These are phyloP conservation scores for Aspergillus coremiiformis DNA, from an alignment of 495 filamentous ascomycete genomes.

Conservation along the genomic window DNA sequence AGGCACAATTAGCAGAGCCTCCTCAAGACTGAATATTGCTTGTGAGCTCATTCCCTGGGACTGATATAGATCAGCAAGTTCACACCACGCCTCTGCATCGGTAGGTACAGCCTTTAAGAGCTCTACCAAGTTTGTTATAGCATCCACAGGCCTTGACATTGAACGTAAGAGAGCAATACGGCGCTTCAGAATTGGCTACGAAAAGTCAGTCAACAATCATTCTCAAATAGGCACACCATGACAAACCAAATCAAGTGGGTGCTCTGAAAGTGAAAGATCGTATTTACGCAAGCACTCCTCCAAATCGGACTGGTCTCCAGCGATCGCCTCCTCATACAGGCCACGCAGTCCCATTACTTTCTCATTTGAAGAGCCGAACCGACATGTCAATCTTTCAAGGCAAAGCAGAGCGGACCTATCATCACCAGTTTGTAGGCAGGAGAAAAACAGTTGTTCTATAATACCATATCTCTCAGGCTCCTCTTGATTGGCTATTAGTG, in stretches of 20 bases:
- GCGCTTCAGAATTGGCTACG: slow-evolving; percentile 77
- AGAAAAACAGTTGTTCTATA: slow-evolving; percentile 79
- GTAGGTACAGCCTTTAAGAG: slow-evolving; percentile 79
- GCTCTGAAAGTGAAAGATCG: slow-evolving; percentile 61
- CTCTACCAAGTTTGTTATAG: slow-evolving; percentile 62
- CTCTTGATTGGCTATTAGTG: slow-evolving; percentile 52
- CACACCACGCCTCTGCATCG: slow-evolving; percentile 90
- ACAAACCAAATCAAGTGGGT: slow-evolving; percentile 74
- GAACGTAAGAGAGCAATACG: slow-evolving; percentile 72
- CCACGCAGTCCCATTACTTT: slow-evolving; percentile 75
- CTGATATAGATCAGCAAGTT: slow-evolving; percentile 80
- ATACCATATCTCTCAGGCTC: slow-evolving; percentile 68
- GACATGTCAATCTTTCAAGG: slow-evolving; percentile 62
- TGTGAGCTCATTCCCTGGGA: slow-evolving; percentile 67
- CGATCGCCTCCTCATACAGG: slow-evolving; percentile 77
- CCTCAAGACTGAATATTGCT: slow-evolving; percentile 83
- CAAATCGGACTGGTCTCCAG: slow-evolving; percentile 53
- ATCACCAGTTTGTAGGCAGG: slow-evolving; percentile 80
- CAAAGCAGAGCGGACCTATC: slow-evolving; percentile 66
- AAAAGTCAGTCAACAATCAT: slow-evolving; percentile 6
- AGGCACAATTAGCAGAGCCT: slow-evolving; percentile 79
- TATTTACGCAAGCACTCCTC: slow-evolving; percentile 67
- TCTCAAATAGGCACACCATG: background rate
- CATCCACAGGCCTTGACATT: slow-evolving; percentile 59
- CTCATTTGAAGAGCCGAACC: slow-evolving; percentile 79